A percentile compares a stretch with the other conserved stretches of the same genome.
phyloP scores from a whole-genome alignment of 495 filamentous ascomycete genomes.

The Collariella sp. region DNA sequence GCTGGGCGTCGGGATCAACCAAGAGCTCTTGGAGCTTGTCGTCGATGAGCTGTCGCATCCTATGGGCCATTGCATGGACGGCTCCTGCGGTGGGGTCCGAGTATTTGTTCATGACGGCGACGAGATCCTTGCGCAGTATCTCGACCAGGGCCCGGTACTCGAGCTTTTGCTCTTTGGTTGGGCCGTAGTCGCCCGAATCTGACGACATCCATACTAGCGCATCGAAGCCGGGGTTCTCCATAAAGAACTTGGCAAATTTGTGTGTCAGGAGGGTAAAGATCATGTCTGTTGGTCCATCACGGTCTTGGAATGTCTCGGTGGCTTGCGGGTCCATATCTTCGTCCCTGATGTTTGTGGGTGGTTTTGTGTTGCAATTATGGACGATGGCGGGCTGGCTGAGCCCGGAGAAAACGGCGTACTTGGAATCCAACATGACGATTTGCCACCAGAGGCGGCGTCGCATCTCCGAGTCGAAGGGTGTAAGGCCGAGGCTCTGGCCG shows the following conservation, averaged over 20 bases:
- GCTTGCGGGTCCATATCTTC: constrained; percentile 51
- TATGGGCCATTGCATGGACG: constrained; percentile 48
- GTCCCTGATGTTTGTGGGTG: constrained; percentile 49
- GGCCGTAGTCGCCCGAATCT: neutral
- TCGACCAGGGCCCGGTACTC: constrained; percentile 45
- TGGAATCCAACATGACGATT: constrained; percentile 56
- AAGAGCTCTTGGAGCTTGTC: constrained; percentile 38
- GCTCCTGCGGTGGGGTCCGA: constrained; percentile 53
- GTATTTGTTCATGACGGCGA: constrained; percentile 43
- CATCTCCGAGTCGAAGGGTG: constrained; percentile 59
- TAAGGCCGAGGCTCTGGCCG: constrained; percentile 55
- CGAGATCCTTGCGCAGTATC: constrained; percentile 34
- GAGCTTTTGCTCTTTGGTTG: constrained; percentile 32
- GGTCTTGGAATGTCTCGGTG: constrained; percentile 43
- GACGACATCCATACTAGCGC: constrained; percentile 34
- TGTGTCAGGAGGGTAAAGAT: constrained; percentile 53
- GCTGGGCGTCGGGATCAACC: constrained; percentile 35
- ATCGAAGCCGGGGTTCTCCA: constrained; percentile 37
- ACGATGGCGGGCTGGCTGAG: constrained; percentile 49
- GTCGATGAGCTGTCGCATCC: constrained; percentile 38
- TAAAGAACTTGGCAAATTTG: constrained; percentile 42
- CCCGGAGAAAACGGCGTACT: constrained; percentile 52
- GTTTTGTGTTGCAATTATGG: constrained; percentile 40
- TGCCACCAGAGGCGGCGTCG: constrained; percentile 67
- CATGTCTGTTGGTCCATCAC: constrained; percentile 58